Conservation (phyloP, 176 grass and related monocot genomes). For the Oryza punctata region DNA sequence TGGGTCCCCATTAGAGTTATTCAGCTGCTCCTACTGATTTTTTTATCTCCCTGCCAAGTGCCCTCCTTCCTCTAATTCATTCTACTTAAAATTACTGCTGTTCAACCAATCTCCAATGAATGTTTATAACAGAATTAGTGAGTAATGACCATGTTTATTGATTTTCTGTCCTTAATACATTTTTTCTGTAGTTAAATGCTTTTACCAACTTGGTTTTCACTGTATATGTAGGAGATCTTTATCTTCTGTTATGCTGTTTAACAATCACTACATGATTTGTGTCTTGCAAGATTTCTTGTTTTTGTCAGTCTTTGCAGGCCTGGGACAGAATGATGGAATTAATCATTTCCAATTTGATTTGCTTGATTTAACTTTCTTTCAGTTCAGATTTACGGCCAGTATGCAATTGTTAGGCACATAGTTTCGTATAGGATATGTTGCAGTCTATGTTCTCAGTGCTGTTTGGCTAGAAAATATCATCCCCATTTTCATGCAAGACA, state of each 20-base stretch:
- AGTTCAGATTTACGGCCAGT: not conserved
- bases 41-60: not conserved
- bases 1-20: not conserved
- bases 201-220: not conserved
- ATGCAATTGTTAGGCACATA: not conserved
- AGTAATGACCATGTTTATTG: too few species aligned
- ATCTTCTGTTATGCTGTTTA: constrained; percentile 4
- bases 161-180: not conserved
- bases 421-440: not conserved
- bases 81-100: not conserved
- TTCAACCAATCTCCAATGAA: not conserved
- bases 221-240: not conserved
- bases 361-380: not conserved
- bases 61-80: not conserved
- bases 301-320: not conserved
- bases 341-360: not conserved
- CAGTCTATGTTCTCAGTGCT: constrained; percentile 1
- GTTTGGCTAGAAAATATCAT: constrained; percentile 27
- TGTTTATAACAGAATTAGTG: not conserved
- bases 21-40: not conserved
- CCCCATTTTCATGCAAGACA: not conserved
- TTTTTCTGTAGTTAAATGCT: not conserved
- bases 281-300: not conserved
- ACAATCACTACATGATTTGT: not conserved
- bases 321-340: not conserved